Base-by-base conservation (phyloP, 345 rosid species). In the Brassica cretica region DNA sequence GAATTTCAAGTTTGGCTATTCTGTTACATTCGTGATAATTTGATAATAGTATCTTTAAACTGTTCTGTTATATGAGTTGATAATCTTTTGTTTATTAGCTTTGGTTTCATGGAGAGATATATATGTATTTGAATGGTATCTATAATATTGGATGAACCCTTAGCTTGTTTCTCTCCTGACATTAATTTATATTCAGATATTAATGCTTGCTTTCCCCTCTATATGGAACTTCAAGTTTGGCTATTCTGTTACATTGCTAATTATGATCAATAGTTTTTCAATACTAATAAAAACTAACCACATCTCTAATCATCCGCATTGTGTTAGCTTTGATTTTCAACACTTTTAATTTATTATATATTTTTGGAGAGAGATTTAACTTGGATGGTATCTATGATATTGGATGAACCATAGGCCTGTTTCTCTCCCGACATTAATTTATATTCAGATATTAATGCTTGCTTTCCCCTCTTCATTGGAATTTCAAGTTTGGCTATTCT, bases 21-120 rank as follows among this genome's bases (percentile, higher is more conserved):
- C 51, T 78, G 78, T 61, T 67, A 78, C 82, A 78, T 61, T 61
- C 39, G 6, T 63, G 1, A 24, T 24, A 24, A 24, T 24, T 24
- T 24, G 25, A 24, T 24, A 24, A 24, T n/a, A n/a, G n/a, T n/a
- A n/a, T n/a, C n/a, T n/a, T n/a, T n/a, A n/a, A n/a, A n/a, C n/a
- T n/a, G n/a, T n/a, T n/a, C n/a, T n/a, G n/a, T n/a, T n/a, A n/a
- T n/a, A n/a, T n/a, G n/a, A n/a, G n/a, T n/a, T n/a, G n/a, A n/a
- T n/a, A 32, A 32, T 32, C 35, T 32, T 32, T 32, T 32, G 35
- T 4, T 32, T 32, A 32, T 32, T 37, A 37, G 9, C 41, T 37
- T 8, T 8, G 2, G 8, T 41, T 41, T 41, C 14, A 41, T 35
- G 14, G 49, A 41, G 51, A 44, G 5, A 44, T 5, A 44, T 44